phyloP scores from a whole-genome alignment of 1,139 yeast genomes.

The Barnettozyma hawaiiensis region DNA sequence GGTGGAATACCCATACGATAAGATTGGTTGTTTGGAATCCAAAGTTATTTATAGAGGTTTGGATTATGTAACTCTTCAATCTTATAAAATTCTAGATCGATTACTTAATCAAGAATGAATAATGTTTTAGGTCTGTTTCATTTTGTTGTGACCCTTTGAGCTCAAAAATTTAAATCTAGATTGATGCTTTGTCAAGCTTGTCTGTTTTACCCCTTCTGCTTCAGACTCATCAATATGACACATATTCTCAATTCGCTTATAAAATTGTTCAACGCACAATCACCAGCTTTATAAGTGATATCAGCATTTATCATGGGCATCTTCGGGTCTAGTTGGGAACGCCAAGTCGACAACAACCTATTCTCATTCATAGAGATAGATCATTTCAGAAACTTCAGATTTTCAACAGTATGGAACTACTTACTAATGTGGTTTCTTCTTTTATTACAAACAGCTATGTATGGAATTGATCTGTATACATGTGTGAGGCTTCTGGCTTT shows the following conservation, averaged over 20 bases:
- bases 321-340: conserved; percentile 16
- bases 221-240: no score
- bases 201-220: no score
- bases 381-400: conserved; percentile 48
- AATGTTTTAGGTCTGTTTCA: not conserved
- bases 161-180: no score
- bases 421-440: conserved; percentile 46
- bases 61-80: no score
- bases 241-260: not conserved
- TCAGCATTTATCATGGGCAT: conserved; percentile 8
- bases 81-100: no score
- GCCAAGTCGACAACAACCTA: conserved; percentile 15
- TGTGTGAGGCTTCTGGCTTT: conserved; percentile 70
- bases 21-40: no score
- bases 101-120: no score
- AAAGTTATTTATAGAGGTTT: no score
- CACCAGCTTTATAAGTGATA: not conserved
- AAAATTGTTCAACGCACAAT: not conserved
- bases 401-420: conserved; percentile 51
- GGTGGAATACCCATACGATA: no score
- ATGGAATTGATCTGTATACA: conserved; percentile 75
- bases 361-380: conserved; percentile 35
- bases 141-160: not conserved
- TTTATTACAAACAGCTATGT: conserved; percentile 49
- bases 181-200: no score